Percentiles rank a stretch among this genome's conserved stretches.
These are phyloP conservation scores for Pythium periplocum DNA, from an alignment of 352 stramenopile species.

Conservation along the genomic window DNA sequence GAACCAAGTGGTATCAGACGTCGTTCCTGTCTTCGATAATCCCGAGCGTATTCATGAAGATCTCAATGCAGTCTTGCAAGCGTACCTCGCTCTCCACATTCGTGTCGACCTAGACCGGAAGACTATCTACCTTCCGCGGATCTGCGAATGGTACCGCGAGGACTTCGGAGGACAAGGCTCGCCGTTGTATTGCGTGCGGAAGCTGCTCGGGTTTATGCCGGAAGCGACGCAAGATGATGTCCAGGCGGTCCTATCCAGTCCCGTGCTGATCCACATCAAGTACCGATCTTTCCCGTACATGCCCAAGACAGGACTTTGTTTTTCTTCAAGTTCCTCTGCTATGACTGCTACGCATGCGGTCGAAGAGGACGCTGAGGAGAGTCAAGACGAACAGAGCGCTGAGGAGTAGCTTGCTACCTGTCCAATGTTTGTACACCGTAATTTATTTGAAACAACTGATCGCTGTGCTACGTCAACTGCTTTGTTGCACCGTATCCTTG, in stretches of 20 bases:
- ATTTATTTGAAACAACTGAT: too few species aligned
- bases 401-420: too few species aligned
- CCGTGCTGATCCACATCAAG: constrained; percentile 41
- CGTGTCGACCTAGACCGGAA: constrained; percentile 17
- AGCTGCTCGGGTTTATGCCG: constrained; percentile 69
- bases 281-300: constrained; percentile 54
- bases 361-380: too few species aligned
- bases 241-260: constrained; percentile 38
- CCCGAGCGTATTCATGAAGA: constrained; percentile 55
- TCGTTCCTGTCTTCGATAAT: constrained; percentile 20
- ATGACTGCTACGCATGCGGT: too few species aligned
- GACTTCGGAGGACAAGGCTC: constrained; percentile 50
- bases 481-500: too few species aligned
- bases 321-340: too few species aligned
- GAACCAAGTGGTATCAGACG: constrained; percentile 26
- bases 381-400: too few species aligned
- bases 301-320: constrained; percentile 17
- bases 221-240: constrained; percentile 35
- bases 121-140: constrained; percentile 42
- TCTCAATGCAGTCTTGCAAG: constrained; percentile 49
- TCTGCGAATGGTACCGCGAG: constrained; percentile 72
- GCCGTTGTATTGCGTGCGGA: constrained; percentile 58
- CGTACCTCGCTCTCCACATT: constrained; percentile 30
- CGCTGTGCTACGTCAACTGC: too few species aligned
- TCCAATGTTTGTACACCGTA: too few species aligned